Conservation (phyloP, 148 eudicot species). For the Amaranthus cruentus region DNA sequence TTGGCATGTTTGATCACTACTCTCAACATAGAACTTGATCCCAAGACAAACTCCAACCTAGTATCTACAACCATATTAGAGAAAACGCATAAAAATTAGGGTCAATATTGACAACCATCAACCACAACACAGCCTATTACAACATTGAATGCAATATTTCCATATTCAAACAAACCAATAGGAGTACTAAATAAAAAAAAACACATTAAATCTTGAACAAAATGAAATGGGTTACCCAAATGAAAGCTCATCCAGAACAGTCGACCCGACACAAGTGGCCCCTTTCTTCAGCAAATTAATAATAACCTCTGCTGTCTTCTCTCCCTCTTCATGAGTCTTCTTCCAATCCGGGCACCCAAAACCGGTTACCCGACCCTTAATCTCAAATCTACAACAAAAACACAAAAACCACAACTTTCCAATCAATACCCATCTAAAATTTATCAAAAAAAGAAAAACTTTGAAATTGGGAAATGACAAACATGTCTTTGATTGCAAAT, state of each 20-base stretch:
- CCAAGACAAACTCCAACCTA: not conserved
- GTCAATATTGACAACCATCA: not conserved
- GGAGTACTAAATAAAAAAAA: not conserved
- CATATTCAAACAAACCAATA: not conserved
- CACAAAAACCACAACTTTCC: not conserved
- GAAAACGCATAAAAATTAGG: not conserved
- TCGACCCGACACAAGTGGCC: constrained; percentile 79
- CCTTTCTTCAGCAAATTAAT: constrained; percentile 73
- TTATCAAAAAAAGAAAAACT: not conserved
- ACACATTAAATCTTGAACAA: not conserved
- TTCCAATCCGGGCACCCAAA: constrained; percentile 78
- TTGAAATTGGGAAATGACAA: constrained; percentile 16
- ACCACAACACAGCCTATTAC: not conserved
- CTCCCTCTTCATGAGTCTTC: constrained; percentile 66
- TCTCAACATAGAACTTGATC: not conserved
- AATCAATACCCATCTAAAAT: not conserved
- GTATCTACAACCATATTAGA: not conserved
- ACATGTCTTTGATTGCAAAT: constrained; percentile 72
- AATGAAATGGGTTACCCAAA: constrained; percentile 43
- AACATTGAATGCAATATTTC: not conserved
- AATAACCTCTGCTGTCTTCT: constrained; percentile 58
- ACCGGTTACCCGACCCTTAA: constrained; percentile 65
- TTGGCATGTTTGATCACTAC: not conserved
- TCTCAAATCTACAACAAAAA: constrained; percentile 54
- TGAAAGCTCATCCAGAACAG: constrained; percentile 73